Base-by-base conservation (phyloP, 116 monocot species). In the Phalaenopsis hybrid region DNA sequence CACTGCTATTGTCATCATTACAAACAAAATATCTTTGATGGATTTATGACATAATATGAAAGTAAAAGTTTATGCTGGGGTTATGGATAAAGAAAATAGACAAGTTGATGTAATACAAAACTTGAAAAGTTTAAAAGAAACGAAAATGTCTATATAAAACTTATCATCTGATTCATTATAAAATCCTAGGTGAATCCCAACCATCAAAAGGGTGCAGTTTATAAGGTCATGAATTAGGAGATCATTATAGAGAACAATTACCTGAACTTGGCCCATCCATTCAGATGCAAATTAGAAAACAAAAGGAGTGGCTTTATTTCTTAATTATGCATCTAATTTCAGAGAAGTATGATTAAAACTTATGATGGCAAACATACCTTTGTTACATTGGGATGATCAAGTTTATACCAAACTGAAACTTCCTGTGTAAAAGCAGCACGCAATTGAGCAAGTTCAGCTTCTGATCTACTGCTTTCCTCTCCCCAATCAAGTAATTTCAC, bases 401-500 rank as follows among this genome's bases (percentile, higher is more conserved):
- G 88, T 81, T 88, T 86, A 83, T 88, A 79, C 88, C 88, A 88
- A 59, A 88, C 88, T 33, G 86, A 77, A 75, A 88, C 88, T 78
- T 88, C 88, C 21, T 86, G 88, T 18, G 75, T 77, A 81, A 88
- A 88, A 4, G 85, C 88, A 34, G 85, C 50, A 50, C 86, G 57
- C 4, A 88, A 78, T 73, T 80, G 78, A 72, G 81, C 57, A 78
- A 88, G 68, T 81, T 88, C 88, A 77, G 81, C 83, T 81, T 85
- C 86, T 17, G 83, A 77, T 65, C 88, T 85, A 34, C 74, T 78
- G 41, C 88, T 85, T 34, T 88, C 88, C 76, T 88, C 86, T 12
- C 88, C 88, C 85, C 86, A 88, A 55, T 88, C 88, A 75, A 88
- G 88, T 86, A 88, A 83, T 55, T 88, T 88, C 80, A 86, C 88